Evolutionary conservation across 495 filamentous ascomycete genomes (phyloP), one percentile per base, ranked within the genome.

Genomic region (Lophiostoma macrostomum): DNA sequence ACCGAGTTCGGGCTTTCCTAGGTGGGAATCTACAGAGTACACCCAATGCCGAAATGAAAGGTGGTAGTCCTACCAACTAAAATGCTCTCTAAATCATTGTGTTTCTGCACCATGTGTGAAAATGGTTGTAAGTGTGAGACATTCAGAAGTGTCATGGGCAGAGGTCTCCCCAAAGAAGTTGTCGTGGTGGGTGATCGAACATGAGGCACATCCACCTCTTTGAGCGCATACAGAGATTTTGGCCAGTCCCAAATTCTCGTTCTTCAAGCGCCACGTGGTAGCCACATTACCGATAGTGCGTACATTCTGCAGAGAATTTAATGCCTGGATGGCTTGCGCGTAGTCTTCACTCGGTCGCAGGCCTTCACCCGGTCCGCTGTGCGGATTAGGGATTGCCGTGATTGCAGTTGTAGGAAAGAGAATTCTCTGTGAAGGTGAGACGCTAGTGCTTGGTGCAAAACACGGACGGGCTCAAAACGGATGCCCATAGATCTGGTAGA

Each of bases 71-170:
- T 55, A 63, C 60, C 60, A 46, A 63, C 56, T 28, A 28, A 63
- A 45, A 43, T 50, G 31, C 52, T 39, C 44, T 19, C 41, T 48
- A 53, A 67, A 29, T 42, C 45, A 10, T 49, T 40, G 1, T 58
- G 63, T 13, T 49, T 54, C 29, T 65, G 68, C 37, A 68, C 68
- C 2, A 59, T 60, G 36, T 51, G 11, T 0, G 64, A 68, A 7
- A 73, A 51, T 0, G 40, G 42, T n/a, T 66, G 56, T 60, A 74
- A 63, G 50, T 73, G 73, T 0, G 60, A 61, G 24, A 64, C 63
- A 53, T 16, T 50, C 61, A 0, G 58, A 16, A 16, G 62, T 55
- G 47, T 71, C 63, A 12, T 57, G 61, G 6, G 54, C 50, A 11
- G 54, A 50, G 38, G 50, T 59, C 50, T 65, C 60, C 29, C 63